Percentiles rank a stretch among this genome's conserved stretches.
phyloP scores from a whole-genome alignment of 257 asterid genomes.

The Primulina huaijiensis region DNA sequence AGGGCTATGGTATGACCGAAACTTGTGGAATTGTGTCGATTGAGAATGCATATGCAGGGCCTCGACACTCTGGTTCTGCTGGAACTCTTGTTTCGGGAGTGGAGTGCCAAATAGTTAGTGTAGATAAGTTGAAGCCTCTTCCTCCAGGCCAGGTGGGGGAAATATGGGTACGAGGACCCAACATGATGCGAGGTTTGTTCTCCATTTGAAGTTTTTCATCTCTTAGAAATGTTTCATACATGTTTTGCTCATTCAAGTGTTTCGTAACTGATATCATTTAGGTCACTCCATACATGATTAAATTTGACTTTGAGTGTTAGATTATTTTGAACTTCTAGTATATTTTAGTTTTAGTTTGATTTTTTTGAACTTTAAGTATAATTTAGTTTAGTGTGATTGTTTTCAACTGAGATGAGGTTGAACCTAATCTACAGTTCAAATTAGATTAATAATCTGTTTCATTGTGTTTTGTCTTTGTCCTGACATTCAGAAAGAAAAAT shows the following conservation, averaged over 20 bases:
- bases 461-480: too few relatives aligned
- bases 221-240: neutral
- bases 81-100: conserved; percentile 72
- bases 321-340: too few relatives aligned
- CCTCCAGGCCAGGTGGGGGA: conserved; percentile 82
- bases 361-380: too few relatives aligned
- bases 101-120: conserved; percentile 71
- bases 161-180: conserved; percentile 90
- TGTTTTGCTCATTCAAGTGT: too few relatives aligned
- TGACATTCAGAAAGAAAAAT: too few relatives aligned
- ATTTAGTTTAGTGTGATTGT: too few relatives aligned
- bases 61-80: conserved; percentile 81
- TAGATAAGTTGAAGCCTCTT: conserved; percentile 66
- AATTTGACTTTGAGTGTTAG: neutral
- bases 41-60: conserved; percentile 52
- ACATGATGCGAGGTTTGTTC: conserved; percentile 79
- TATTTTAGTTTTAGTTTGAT: too few relatives aligned
- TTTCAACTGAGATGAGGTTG: neutral
- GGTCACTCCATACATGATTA: neutral
- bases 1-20: conserved; percentile 99
- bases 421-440: neutral
- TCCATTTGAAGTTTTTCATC: conserved; percentile 4
- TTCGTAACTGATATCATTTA: neutral
- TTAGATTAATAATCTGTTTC: too few relatives aligned
- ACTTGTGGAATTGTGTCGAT: conserved; percentile 68